phyloP scores from a whole-genome alignment of 2,329 filamentous ascomycete genomes.

The Gyromitra esculenta region DNA sequence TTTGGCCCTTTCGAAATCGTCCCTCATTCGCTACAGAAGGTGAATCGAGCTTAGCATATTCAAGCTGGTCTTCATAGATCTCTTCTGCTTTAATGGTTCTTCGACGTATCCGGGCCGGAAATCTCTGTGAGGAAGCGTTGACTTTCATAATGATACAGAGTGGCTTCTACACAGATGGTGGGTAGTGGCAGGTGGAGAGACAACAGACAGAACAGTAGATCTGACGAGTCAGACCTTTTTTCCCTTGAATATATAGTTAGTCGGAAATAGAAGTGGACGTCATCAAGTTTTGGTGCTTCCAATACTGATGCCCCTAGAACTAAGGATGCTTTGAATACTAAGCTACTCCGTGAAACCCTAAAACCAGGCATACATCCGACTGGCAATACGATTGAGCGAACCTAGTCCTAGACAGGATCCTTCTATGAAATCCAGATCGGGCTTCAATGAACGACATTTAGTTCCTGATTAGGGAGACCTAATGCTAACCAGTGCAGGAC shows the following conservation, averaged over 20 bases:
- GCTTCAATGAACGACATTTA: too few relatives aligned
- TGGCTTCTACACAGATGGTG: not conserved
- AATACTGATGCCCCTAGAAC: not conserved
- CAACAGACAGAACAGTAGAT: not conserved
- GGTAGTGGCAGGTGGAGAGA: not conserved
- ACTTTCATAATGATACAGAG: not conserved
- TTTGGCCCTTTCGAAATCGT: not conserved
- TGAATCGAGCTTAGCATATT: not conserved
- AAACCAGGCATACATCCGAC: too few relatives aligned
- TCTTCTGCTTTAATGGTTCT: not conserved
- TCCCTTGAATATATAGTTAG: not conserved
- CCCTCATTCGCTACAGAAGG: not conserved
- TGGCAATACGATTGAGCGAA: not conserved
- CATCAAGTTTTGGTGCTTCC: not conserved
- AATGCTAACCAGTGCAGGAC: too few relatives aligned
- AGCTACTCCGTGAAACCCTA: not conserved
- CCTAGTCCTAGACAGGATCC: too few relatives aligned
- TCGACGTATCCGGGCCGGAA: not conserved
- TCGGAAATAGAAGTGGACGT: not conserved
- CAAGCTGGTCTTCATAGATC: not conserved
- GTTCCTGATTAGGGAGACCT: too few relatives aligned
- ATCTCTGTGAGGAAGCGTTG: not conserved
- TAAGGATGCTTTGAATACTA: not conserved
- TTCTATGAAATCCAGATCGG: too few relatives aligned
- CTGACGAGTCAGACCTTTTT: not conserved